Percentiles rank a stretch among this genome's conserved stretches.
phyloP scores from a whole-genome alignment of 1,284 basidiomycete genomes.

The Tilletia walkeri region DNA sequence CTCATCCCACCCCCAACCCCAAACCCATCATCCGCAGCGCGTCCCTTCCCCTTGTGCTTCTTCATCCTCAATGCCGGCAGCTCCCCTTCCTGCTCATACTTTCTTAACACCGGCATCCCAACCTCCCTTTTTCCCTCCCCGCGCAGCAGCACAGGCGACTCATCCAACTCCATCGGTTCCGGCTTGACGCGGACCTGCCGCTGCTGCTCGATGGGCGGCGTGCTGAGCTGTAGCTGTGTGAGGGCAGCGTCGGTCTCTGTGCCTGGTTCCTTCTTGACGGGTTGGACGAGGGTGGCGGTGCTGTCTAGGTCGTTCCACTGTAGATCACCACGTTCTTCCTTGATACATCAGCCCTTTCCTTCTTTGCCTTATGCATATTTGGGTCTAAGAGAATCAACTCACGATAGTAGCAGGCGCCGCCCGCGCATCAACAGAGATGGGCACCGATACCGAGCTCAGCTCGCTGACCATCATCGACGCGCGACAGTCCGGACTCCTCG shows the following conservation, averaged over 20 bases:
- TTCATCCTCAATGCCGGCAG: too few relatives aligned
- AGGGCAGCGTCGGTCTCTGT: not conserved
- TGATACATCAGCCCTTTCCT: not conserved
- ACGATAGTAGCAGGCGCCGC: not conserved
- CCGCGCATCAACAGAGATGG: not conserved
- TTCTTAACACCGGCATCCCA: too few relatives aligned
- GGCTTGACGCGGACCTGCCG: not conserved
- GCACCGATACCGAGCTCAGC: too few relatives aligned
- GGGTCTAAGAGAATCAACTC: not conserved
- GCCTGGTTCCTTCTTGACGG: not conserved
- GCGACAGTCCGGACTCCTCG: not conserved
- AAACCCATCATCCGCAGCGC: too few relatives aligned
- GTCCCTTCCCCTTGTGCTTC: too few relatives aligned
- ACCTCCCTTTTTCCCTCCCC: too few relatives aligned
- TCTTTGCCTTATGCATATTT: not conserved
- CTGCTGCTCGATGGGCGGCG: too few relatives aligned
- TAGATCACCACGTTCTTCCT: too few relatives aligned
- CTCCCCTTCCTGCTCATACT: too few relatives aligned
- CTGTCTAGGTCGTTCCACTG: not conserved
- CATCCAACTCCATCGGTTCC: not conserved
- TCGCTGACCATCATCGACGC: not conserved
- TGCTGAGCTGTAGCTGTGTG: too few relatives aligned
- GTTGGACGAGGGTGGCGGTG: not conserved
- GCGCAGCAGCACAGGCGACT: too few relatives aligned
- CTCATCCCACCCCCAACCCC: too few relatives aligned